Evolutionary conservation across 2,329 filamentous ascomycete genomes (phyloP), one percentile per base, ranked within the genome.

Genomic region (Clarireedia hainanense): DNA sequence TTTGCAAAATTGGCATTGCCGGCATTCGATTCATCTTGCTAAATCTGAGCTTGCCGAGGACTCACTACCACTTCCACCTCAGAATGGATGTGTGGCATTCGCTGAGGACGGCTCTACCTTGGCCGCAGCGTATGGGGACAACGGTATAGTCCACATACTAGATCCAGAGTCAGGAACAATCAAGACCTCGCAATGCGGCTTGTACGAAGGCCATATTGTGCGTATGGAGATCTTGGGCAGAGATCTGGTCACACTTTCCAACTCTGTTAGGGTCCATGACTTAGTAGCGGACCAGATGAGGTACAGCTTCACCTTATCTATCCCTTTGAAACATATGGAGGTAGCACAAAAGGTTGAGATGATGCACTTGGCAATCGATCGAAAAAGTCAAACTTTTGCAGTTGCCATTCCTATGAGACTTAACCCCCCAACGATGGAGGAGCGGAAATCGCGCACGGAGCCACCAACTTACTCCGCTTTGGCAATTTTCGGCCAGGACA

Each of bases 51-150:
- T 79, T 65, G 26, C 58, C 17, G 63, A 63, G 26, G 52, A 60
- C 10, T 34, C 43, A 17, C 27, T 42, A 20, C 34, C 27, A 17
- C 42, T 26, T 4, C 34, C 39, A 12, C 53, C 59, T n/a, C 53
- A 42, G 4, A 66, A 82, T 57, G 89, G 88, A 14, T 82, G 80
- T 46, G 70, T 96, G 42, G 77, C 84, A 24, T 96, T 89, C 68
- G 95, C 91, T 0, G 83, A 89, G 60, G 91, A 96, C 68, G 89
- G 89, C 1, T 95, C 90, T 12, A 81, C 88, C 2, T 74, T 95
- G n/a, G 90, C 89, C 50, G 83, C 84, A 48, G 83, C 82, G 4
- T 80, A 77, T 61, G 79, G 78, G 34, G 68, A 73, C 9, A 76
- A 81, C 49, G 83, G 84, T 5, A 75, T 84, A 15, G 76, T 95